Base-by-base conservation (phyloP, 2,329 filamentous ascomycete genomes). In the Cladosporium sp. region DNA sequence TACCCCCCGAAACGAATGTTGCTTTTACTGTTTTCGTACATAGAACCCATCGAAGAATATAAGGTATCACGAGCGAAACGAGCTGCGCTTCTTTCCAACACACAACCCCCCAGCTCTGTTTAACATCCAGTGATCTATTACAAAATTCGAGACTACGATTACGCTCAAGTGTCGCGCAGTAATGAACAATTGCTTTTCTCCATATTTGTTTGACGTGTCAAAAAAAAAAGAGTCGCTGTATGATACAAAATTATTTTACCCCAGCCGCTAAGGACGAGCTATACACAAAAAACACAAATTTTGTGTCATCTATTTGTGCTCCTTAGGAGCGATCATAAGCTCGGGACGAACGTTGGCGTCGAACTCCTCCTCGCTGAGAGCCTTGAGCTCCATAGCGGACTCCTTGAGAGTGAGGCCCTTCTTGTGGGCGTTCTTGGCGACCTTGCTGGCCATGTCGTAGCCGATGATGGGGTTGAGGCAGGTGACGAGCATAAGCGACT, bases 401-500 rank as follows among this genome's bases (percentile, higher is more conserved):
- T 96, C 80, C 83, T 97, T 97, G 60, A 99, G 84, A 22, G 92
- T 97, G 54, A 93, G 78, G 36, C 92, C 92, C 85, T 97, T 97
- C 85, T 97, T 97, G 82, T 99, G 94, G 15, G 94, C 94, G 73
- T 99, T 95, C 87, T 97, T 97, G 71, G 92, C 92, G 22, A 96
- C 92, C 82, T 96, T 96, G 77, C 88, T 92, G 55, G 92, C 92
- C 90, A 95, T 95, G 74, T 97, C 92, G 77, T 97, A 96, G 61
- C 92, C 93, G 73, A 97, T 97, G 76, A 96, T 90, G 67, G 92
- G 92, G 83, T 97, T 97, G 63, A 97, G 83, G 82, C 93, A 97
- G 65, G 94, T 99, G 37, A 97, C 94, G 66, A 97, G 84, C 94
- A 99, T 99, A 69, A 99, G 84, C 72, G 91, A 96, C 80, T 99